A percentile compares a stretch with the other conserved stretches of the same genome.
Evolutionary conservation across 306 rosid genomes (phyloP).

Genomic region (Hylodesmum podocarpum): DNA sequence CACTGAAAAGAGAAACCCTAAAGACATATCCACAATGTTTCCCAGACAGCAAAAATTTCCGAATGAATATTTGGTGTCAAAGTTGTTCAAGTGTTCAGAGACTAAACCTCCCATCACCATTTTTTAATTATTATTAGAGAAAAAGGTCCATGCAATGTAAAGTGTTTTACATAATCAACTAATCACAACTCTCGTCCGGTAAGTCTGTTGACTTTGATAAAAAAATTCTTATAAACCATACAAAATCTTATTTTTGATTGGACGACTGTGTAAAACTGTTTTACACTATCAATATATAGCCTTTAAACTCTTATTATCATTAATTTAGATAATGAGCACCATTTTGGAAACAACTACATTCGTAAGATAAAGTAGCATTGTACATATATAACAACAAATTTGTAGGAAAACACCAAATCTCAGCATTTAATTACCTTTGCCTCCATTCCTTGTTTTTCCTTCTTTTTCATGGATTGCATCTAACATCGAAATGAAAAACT

Average conservation of each 20-base stretch:
- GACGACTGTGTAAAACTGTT: too few relatives aligned
- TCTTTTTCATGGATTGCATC: constrained; percentile 92
- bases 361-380: neutral
- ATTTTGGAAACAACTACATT: neutral
- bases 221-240: too few relatives aligned
- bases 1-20: neutral
- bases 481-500: constrained; percentile 90
- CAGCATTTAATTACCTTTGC: constrained; percentile 53
- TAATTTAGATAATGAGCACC: neutral
- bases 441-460: constrained; percentile 53
- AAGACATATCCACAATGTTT: neutral
- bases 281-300: too few relatives aligned
- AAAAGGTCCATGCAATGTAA: too few relatives aligned
- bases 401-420: constrained; percentile 12
- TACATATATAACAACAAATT: constrained; percentile 14
- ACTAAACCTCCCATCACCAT: neutral
- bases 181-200: too few relatives aligned
- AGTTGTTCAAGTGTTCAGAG: constrained; percentile 11
- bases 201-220: too few relatives aligned
- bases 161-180: too few relatives aligned
- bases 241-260: too few relatives aligned
- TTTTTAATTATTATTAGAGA: neutral
- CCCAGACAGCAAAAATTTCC: neutral
- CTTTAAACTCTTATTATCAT: neutral
- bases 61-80: neutral